Evolutionary conservation across 179 eudicot genomes (phyloP).

Genomic region (Spinacia oleracea): DNA sequence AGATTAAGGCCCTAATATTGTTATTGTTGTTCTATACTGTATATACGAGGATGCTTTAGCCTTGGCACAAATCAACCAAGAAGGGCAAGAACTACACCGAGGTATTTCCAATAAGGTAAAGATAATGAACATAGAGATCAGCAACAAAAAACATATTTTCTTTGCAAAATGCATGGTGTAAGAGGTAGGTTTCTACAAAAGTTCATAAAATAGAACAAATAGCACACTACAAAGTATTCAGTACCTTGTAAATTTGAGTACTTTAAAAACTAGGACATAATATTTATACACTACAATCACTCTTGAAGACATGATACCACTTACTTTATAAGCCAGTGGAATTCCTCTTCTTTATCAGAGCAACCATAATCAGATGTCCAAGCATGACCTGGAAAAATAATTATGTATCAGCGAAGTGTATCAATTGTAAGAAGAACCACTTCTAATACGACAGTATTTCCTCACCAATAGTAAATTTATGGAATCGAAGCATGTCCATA

Average conservation of each 20-base stretch:
- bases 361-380: conserved; percentile 97
- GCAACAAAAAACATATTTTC: neutral
- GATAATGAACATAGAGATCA: neutral
- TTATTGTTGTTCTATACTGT: too few species aligned
- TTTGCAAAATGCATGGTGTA: neutral
- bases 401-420: conserved; percentile 23
- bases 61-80: neutral
- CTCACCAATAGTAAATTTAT: conserved; percentile 96
- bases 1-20: neutral
- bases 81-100: neutral
- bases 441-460: conserved; percentile 1
- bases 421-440: conserved; percentile 14
- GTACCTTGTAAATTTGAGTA: neutral
- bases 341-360: conserved; percentile 94
- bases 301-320: conserved; percentile 24
- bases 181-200: neutral
- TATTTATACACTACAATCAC: neutral
- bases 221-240: neutral
- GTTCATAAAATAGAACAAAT: neutral
- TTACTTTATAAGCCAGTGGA: conserved; percentile 84
- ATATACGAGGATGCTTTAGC: too few species aligned
- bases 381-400: conserved; percentile 68
- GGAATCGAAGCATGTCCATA: conserved; percentile 98
- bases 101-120: neutral
- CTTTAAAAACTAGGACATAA: conserved; percentile 2